phyloP scores from a whole-genome alignment of 1,284 basidiomycete genomes.

The Cyathus olla region DNA sequence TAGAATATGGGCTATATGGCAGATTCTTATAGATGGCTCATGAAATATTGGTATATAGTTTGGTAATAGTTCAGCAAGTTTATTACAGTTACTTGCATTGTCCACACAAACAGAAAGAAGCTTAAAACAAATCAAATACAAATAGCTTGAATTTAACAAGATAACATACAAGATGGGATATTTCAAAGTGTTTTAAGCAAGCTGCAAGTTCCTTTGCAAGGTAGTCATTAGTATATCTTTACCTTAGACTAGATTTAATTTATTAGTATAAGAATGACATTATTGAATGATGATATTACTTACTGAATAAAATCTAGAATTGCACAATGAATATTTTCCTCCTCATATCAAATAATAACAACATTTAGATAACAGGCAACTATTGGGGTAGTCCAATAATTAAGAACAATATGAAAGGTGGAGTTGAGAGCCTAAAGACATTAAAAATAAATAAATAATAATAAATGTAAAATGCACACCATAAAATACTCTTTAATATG shows the following conservation, averaged over 20 bases:
- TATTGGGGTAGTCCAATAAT: slow-evolving; percentile 2
- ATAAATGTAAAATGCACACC: too few species aligned
- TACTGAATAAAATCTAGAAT: slow-evolving; percentile 1
- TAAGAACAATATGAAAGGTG: background rate
- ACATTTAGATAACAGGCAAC: background rate
- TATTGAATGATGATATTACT: background rate
- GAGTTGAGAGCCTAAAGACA: too few species aligned
- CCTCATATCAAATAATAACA: background rate
- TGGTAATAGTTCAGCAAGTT: slow-evolving; percentile 3
- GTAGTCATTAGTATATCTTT: background rate
- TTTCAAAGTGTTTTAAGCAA: background rate
- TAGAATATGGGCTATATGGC: slow-evolving; percentile 11
- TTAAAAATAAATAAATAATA: too few species aligned
- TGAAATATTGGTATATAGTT: slow-evolving; percentile 8
- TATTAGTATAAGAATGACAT: background rate
- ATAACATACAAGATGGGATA: background rate
- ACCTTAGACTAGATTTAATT: background rate
- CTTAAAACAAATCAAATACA: background rate
- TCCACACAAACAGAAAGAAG: slow-evolving; percentile 11
- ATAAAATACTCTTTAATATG: too few species aligned
- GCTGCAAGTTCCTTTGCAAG: background rate
- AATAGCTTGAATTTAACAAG: too few species aligned
- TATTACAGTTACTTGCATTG: slow-evolving; percentile 10
- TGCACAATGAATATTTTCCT: background rate
- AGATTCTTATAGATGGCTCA: slow-evolving; percentile 4